Conservation (phyloP, 345 rosid species). For the Trapa incisa region DNA sequence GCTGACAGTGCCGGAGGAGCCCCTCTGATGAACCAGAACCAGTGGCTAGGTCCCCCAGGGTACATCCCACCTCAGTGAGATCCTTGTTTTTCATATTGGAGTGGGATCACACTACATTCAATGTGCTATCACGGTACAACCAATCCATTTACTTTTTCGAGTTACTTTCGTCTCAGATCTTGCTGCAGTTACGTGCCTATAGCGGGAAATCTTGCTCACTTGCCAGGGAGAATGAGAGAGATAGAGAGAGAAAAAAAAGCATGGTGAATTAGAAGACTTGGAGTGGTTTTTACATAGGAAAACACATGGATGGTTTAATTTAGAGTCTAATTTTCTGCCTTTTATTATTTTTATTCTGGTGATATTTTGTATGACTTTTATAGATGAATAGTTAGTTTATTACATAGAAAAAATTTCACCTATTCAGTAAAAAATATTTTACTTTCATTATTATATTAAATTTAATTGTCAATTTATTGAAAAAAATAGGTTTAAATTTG, state of each 20-base stretch:
- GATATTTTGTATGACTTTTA: background rate
- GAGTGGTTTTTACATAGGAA: background rate
- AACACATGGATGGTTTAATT: background rate
- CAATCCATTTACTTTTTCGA: background rate
- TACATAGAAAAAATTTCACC: too few species aligned
- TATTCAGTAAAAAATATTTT: too few species aligned
- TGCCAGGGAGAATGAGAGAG: background rate
- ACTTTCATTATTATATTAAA: too few species aligned
- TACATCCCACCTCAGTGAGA: constrained; percentile 2
- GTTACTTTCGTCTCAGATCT: background rate
- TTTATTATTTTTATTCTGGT: background rate
- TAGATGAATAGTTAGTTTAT: background rate
- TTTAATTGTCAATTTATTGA: too few species aligned
- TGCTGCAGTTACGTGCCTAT: background rate
- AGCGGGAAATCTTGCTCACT: background rate
- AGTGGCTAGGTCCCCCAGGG: constrained; percentile 1
- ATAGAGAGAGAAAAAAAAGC: background rate
- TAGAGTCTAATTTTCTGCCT: background rate
- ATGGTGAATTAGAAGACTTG: background rate
- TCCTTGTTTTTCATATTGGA: background rate
- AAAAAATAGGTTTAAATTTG: too few species aligned
- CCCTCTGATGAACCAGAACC: background rate
- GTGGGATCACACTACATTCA: background rate
- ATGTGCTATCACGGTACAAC: background rate
- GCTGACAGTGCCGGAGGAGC: background rate